phyloP scores from a whole-genome alignment of 495 filamentous ascomycete genomes.

The Daldinia grandis region DNA sequence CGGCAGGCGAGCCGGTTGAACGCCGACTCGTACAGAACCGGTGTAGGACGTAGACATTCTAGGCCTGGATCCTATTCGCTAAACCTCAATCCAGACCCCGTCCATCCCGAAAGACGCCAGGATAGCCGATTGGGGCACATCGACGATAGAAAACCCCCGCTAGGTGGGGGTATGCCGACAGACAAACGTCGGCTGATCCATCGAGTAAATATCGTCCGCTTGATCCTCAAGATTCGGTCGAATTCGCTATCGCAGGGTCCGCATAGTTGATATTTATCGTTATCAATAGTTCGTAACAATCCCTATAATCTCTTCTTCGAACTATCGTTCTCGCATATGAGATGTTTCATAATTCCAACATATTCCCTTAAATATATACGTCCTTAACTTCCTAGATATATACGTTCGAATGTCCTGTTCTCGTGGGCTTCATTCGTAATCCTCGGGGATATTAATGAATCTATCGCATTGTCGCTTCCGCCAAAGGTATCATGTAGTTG shows the following conservation, averaged over 20 bases:
- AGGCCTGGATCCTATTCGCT: constrained; percentile 10
- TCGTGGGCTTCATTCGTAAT: constrained; percentile 3
- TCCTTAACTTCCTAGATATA: constrained; percentile 12
- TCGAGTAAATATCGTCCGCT: constrained; percentile 17
- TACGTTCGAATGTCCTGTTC: constrained; percentile 3
- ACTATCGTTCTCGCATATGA: not conserved
- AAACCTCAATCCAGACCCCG: not conserved
- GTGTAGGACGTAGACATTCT: constrained; percentile 5
- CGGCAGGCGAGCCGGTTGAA: not conserved
- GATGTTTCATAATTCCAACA: not conserved
- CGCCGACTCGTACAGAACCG: not conserved
- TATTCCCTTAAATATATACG: constrained; percentile 9
- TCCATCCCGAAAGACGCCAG: constrained; percentile 14
- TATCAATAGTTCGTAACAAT: not conserved
- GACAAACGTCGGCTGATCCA: constrained; percentile 5
- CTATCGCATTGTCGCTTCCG: constrained; percentile 9
- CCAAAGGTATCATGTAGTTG: not conserved
- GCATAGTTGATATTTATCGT: not conserved
- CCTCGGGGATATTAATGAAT: constrained; percentile 26
- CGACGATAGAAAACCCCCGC: constrained; percentile 21
- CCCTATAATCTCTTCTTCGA: not conserved
- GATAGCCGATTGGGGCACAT: constrained; percentile 26
- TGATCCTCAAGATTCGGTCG: constrained; percentile 3
- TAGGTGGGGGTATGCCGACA: constrained; percentile 9
- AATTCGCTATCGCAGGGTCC: not conserved